Conservation (phyloP, 805 yeast species). For the Candida khao-thaluensis region DNA sequence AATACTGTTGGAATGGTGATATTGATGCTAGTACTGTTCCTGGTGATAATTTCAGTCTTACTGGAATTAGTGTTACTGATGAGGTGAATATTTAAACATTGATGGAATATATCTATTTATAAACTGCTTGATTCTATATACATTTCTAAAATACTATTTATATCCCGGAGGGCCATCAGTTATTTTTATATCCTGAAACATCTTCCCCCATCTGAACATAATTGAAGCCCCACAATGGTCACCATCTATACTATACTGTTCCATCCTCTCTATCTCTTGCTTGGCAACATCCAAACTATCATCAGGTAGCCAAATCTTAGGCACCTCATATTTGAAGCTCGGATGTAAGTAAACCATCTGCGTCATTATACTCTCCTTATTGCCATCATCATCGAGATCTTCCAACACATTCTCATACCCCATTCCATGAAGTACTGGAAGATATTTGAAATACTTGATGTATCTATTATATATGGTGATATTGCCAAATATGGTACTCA, state of each 20-base stretch:
- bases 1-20: slow-evolving; percentile 75
- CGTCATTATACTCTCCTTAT: slow-evolving; percentile 18
- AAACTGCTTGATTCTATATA: no score
- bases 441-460: slow-evolving; percentile 25
- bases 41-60: slow-evolving; percentile 14
- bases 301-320: slow-evolving; percentile 40
- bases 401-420: slow-evolving; percentile 3
- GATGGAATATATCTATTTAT: no score
- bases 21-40: slow-evolving; percentile 13
- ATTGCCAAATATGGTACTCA: slow-evolving; percentile 59
- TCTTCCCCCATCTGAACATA: slow-evolving; percentile 13
- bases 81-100: background rate
- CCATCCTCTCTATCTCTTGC: slow-evolving; percentile 7
- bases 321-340: slow-evolving; percentile 34
- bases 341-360: slow-evolving; percentile 37
- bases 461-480: slow-evolving; percentile 46
- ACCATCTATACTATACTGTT: slow-evolving; percentile 17
- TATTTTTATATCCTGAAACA: slow-evolving; percentile 18
- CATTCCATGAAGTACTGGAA: slow-evolving; percentile 20
- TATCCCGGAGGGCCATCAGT: slow-evolving; percentile 32
- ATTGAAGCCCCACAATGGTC: slow-evolving; percentile 29
- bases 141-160: no score
- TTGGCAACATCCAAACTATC: slow-evolving; percentile 27
- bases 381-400: slow-evolving; percentile 6
- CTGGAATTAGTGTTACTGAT: slow-evolving; percentile 12